Base-by-base conservation (phyloP, 805 yeast genomes). In the Lipomyces starkeyi region DNA sequence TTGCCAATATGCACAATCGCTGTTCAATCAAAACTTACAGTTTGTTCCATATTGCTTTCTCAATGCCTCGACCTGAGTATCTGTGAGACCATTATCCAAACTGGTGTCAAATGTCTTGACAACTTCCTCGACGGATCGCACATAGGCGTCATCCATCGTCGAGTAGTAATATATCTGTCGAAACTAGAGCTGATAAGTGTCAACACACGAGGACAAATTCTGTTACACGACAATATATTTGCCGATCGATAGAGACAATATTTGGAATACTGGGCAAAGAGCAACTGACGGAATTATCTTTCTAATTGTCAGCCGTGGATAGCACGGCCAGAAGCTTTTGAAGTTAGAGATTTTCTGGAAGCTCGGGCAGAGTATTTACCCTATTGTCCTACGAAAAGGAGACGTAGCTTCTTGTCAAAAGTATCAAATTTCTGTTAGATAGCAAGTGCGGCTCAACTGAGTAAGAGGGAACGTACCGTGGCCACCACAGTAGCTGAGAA, bases 1-100 rank as follows among this genome's bases (percentile, higher is more conserved):
- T 47, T 40, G 14, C 27, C 22, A 1, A 7, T 32, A 32, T 11
- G n/a, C 8, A 32, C 43, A n/a, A 13, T 34, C 3, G 40, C n/a
- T 27, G 65, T 14, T 13, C 22, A 22, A 14, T 17, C 32, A 17
- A 14, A 11, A 47, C 70, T 14, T 52, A 71, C 71, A 59, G 64
- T 71, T 71, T 14, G 68, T 14, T 3, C 78, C 78, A 60, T 70
- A 68, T 59, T 72, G 65, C 27, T 61, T 64, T 17, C 67, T 56
- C 14, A 66, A 59, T 20, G 53, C 58, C 35, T 61, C 65, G 14
- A 73, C 77, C 58, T 72, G 73, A 25, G 68, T 65, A 27, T 60
- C 62, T 11, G 73, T 64, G 11, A 76, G 71, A 13, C 78, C 78
- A 5, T 29, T 22, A 11, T 20, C 56, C 8, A 71, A 67, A 59